Evolutionary conservation across 1,284 basidiomycete species (phyloP), one percentile per base, ranked within the genome.

Genomic region (Cryptococcus sp.): DNA sequence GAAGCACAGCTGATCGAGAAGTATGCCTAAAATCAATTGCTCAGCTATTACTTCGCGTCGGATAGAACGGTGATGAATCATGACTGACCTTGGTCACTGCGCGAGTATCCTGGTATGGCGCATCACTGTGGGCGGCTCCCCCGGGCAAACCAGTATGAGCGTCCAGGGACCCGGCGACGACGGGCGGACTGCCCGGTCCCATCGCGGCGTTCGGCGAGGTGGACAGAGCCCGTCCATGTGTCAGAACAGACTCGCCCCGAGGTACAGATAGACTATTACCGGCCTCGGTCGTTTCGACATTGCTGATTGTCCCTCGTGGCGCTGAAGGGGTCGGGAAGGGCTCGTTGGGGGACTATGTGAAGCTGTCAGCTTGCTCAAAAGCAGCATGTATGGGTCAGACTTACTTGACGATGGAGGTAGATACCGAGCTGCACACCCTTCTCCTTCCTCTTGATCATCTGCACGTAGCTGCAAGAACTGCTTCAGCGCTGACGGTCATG

Each of bases 1-100:
- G 85, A 89, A 0, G 89, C 85, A 70, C 92, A 94, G 58, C 85
- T 85, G 61, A 96, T 88, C 47, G 85, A 85, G 70, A 97, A 96
- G 77, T 91, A 92, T 1, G 78, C 80, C 64, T 79, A 52, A 6
- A 35, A 8, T 35, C 16, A 2, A 8, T 25, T 49, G 39, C 20
- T 50, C 38, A 39, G 22, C 20, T 22, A 48, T 17, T 22, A 16
- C 11, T 25, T 17, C 39, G 38, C 35, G 15, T 3, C 16, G 8
- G 25, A 23, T 8, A 25, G n/a, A 16, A 47, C 22, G 45, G 22
- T 35, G 22, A 19, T 13, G 2, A 47, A 27, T 8, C 17, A 6
- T 0, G 1, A 60, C 69, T 57, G 46, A 76, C 74, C 60, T 70
- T 79, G 20, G 81, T 75, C 4, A 75, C 63, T 35, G 72, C 67